phyloP scores from a whole-genome alignment of 2,329 filamentous ascomycete genomes.

The Scedosporium minutisporum region DNA sequence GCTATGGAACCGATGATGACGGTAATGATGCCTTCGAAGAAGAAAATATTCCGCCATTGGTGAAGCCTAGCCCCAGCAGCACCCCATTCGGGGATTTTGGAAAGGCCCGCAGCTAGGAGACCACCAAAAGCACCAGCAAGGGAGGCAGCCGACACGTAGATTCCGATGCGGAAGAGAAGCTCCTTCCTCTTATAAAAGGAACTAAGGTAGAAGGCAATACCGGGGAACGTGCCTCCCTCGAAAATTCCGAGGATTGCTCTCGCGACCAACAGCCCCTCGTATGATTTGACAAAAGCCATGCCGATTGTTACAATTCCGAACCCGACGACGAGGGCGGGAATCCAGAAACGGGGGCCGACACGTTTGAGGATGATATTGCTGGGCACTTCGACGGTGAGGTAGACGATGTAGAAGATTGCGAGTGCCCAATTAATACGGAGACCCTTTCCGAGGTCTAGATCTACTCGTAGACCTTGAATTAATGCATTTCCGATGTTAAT shows the following conservation, averaged over 20 bases:
- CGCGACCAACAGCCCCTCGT: conserved; percentile 33
- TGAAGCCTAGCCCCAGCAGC: conserved; percentile 29
- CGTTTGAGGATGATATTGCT: conserved; percentile 46
- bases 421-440: conserved; percentile 47
- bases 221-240: conserved; percentile 49
- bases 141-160: conserved; percentile 44
- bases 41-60: conserved; percentile 52
- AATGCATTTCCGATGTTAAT: conserved; percentile 60
- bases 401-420: conserved; percentile 49
- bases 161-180: conserved; percentile 43
- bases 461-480: conserved; percentile 41
- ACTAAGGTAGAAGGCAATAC: conserved; percentile 45
- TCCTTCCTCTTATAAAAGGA: conserved; percentile 48
- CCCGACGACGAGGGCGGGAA: conserved; percentile 42
- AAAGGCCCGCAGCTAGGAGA: conserved; percentile 42
- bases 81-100: conserved; percentile 43
- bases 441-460: conserved; percentile 29
- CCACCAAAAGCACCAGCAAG: conserved; percentile 50
- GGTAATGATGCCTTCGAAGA: conserved; percentile 51
- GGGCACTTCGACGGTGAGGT: conserved; percentile 45
- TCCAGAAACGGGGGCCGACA: conserved; percentile 41
- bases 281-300: conserved; percentile 42
- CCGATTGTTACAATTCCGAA: conserved; percentile 47
- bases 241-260: conserved; percentile 43
- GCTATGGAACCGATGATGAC: conserved; percentile 34